Base-by-base conservation (phyloP, 805 yeast genomes). In the Zygosaccharomyces siamensis region DNA sequence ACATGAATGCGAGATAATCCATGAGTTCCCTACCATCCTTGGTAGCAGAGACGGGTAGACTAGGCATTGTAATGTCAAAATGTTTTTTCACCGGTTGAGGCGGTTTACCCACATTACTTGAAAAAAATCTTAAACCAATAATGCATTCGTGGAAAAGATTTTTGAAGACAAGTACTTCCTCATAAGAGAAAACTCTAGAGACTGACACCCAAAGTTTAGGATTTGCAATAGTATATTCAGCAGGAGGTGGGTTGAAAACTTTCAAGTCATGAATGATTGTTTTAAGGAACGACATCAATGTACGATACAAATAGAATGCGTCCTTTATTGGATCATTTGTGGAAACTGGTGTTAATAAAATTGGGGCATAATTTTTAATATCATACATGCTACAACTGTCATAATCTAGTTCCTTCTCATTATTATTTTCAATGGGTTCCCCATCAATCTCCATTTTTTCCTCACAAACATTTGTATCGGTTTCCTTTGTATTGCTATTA, bases 1-100 rank as follows among this genome's bases (percentile, higher is more conserved):
- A 93, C 58, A 93, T 87, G 1, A 96, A 85, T 0, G 97, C 97
- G 63, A 93, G 81, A 3, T 89, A 84, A 62, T 95, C 99, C 96
- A 93, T 89, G 49, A 90, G 72, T 59, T 93, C 99, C 58, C 90
- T 89, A 50, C 90, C 97, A 61, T 92, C 98, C 57, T 89, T 89
- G 0, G 95, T 82, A 0, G 95, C 86, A 1, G 90, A 81, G 10
- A 88, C 86, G 3, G 96, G 96, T 33, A 87, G 68, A 49, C 84
- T 84, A 4, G 95, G 92, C 7, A 89, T 92, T 12, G 85, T 79
- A 1, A 86, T 77, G 50, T 86, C 86, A 62, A 83, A 83, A 49
- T 56, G 65, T 45, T 57, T 63, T 36, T 63, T 61, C 38, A 60
- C 64, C 32, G 61, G 46, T 31, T 53, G 56, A 4, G 63, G 46